Evolutionary conservation across 2,329 filamentous ascomycete genomes (phyloP).

Genomic region (Endocalyx cinctus): DNA sequence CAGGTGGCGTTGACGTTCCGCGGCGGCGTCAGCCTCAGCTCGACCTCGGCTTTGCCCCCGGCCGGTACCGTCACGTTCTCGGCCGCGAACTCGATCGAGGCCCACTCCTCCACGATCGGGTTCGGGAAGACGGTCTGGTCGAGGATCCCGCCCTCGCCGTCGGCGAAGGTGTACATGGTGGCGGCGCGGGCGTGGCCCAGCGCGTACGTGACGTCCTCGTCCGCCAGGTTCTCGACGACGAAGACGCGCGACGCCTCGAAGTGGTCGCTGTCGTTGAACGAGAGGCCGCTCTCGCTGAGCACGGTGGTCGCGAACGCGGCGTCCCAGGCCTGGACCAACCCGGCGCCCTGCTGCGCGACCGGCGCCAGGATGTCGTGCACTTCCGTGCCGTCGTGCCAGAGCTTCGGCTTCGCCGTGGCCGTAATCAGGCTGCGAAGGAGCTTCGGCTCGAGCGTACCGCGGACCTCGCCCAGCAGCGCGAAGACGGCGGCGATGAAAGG

Average conservation of each 20-base stretch:
- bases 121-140: constrained; percentile 44
- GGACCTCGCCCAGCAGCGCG: neutral
- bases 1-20: constrained; percentile 34
- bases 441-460: neutral
- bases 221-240: constrained; percentile 50
- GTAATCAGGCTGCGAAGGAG: neutral
- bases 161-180: constrained; percentile 49
- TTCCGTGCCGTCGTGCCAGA: constrained; percentile 40
- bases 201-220: constrained; percentile 43
- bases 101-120: constrained; percentile 29
- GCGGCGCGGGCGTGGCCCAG: constrained; percentile 46
- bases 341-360: constrained; percentile 56
- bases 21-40: no score
- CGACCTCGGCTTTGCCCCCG: constrained; percentile 40
- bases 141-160: constrained; percentile 31
- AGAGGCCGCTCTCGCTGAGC: constrained; percentile 51
- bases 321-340: constrained; percentile 56
- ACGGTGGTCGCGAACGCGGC: constrained; percentile 50
- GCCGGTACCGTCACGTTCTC: constrained; percentile 26
- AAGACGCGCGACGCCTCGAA: constrained; percentile 47
- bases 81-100: constrained; percentile 26
- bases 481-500: neutral
- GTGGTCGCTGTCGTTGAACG: constrained; percentile 61
- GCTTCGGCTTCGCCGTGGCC: constrained; percentile 40
- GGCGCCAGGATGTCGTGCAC: constrained; percentile 41